Base-by-base conservation (phyloP, 768 basidiomycete species). In the Ramaria sp. region DNA sequence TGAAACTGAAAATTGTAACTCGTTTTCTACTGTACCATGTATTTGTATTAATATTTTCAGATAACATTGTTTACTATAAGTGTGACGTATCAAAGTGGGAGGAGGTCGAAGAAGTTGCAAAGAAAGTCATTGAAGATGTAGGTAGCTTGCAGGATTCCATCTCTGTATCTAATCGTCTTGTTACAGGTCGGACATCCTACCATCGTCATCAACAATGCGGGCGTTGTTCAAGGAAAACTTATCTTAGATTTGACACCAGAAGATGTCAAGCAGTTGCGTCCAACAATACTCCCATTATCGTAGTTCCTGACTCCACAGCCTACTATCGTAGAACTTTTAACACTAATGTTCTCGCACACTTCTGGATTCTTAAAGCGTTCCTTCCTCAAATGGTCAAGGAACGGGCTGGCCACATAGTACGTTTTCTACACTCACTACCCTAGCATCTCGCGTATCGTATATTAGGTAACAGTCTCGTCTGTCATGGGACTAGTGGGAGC, bases 51-150 rank as follows among this genome's bases (percentile, higher is more conserved):
- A 41, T 41, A 16, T 41, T n/a, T 41, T 51, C 57, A 89, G 88
- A 83, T 64, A 88, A 87, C 58, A 83, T 97, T 62, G 68, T 71
- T 2, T 92, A 81, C 66, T 96, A 93, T 67, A 78, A 88, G 64
- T 97, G 95, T 60, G 92, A 99, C 64, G 81, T 99, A 18, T 88
- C 92, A 0, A 83, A 89, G 56, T 87, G 82, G 79, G 82, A 88
- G 55, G 83, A 89, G 61, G 93, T 98, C 1, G 73, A 88, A 57
- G 75, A 74, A 0, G 79, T 85, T 0, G 81, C 92, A 0, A 80
- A 82, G 62, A 75, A 71, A 65, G 77, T 98, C 56, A 67, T 81
- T 4, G 77, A 87, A 63, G 93, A 97, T 74, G 90, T 90, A 57
- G 59, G 69, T 57, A 25, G 37, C 44, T 9, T 36, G 39, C 2